Conservation (phyloP, 768 basidiomycete genomes). For the Calocybe cyanea region DNA sequence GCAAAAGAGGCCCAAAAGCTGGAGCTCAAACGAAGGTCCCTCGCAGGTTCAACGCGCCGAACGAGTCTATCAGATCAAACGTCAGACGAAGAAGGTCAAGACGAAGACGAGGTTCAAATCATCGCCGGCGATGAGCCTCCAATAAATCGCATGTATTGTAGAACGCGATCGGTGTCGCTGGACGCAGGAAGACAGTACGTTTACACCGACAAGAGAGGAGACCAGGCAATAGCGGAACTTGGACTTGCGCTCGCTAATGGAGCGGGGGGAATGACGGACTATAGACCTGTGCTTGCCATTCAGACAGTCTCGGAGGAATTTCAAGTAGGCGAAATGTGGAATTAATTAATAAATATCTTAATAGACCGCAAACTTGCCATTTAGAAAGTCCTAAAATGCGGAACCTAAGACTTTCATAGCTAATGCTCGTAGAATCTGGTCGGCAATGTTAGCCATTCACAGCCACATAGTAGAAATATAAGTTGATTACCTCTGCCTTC, state of each 20-base stretch:
- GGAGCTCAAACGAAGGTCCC: constrained; percentile 36
- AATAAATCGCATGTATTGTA: constrained; percentile 18
- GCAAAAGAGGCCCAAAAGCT: constrained; percentile 37
- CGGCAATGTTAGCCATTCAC: background rate
- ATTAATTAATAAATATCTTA: constrained; percentile 19
- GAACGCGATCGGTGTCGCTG: constrained; percentile 43
- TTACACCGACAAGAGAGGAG: constrained; percentile 14
- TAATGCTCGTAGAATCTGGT: constrained; percentile 73
- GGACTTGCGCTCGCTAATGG: constrained; percentile 61
- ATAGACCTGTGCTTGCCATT: constrained; percentile 40
- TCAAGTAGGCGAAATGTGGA: constrained; percentile 49
- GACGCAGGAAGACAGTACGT: constrained; percentile 15
- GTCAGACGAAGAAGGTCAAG: constrained; percentile 26
- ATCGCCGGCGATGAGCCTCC: constrained; percentile 36
- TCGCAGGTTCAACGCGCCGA: constrained; percentile 14
- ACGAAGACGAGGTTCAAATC: constrained; percentile 59
- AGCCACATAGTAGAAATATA: background rate
- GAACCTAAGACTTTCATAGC: constrained; percentile 82
- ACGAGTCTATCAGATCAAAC: constrained; percentile 19
- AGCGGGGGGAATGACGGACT: constrained; percentile 57
- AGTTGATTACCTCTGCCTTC: constrained; percentile 75
- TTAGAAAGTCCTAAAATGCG: constrained; percentile 29
- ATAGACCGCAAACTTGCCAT: too few species aligned
- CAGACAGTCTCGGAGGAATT: constrained; percentile 23
- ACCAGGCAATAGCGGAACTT: constrained; percentile 59